phyloP scores from a whole-genome alignment of 192 early-diverging fungal genomes.

The Coemansia sp. region DNA sequence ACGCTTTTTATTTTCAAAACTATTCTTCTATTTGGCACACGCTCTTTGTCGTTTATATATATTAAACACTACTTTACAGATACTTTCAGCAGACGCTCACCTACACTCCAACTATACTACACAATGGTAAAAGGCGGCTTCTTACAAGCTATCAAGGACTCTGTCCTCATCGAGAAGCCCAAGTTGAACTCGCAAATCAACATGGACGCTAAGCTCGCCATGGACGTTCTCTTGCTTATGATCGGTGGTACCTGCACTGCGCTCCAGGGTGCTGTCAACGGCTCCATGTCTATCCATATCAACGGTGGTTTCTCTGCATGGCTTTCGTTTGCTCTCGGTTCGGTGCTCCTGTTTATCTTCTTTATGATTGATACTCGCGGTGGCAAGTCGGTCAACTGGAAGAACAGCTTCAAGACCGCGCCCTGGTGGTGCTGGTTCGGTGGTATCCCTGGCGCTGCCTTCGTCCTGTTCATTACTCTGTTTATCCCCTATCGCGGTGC shows the following conservation, averaged over 20 bases:
- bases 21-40: neutral
- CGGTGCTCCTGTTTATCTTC: conserved; percentile 36
- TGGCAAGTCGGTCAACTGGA: conserved; percentile 40
- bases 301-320: conserved; percentile 44
- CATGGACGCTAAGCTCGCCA: conserved; percentile 40
- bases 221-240: conserved; percentile 44
- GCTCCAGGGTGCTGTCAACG: conserved; percentile 46
- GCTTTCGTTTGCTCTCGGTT: conserved; percentile 49
- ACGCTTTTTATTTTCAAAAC: no score
- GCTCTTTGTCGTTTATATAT: neutral
- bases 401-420: conserved; percentile 33
- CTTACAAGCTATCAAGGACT: conserved; percentile 31
- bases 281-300: conserved; percentile 38
- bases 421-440: conserved; percentile 52
- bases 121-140: conserved; percentile 34
- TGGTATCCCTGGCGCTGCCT: conserved; percentile 41
- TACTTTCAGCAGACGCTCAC: neutral
- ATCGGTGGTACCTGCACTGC: conserved; percentile 30
- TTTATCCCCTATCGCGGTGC: conserved; percentile 48
- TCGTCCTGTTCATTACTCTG: conserved; percentile 47
- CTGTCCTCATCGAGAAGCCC: conserved; percentile 43
- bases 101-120: no score
- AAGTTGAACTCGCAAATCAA: conserved; percentile 25
- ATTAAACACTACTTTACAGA: neutral
- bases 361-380: conserved; percentile 48